phyloP scores from a whole-genome alignment of 768 basidiomycete species.

The Termitomyces sp. region DNA sequence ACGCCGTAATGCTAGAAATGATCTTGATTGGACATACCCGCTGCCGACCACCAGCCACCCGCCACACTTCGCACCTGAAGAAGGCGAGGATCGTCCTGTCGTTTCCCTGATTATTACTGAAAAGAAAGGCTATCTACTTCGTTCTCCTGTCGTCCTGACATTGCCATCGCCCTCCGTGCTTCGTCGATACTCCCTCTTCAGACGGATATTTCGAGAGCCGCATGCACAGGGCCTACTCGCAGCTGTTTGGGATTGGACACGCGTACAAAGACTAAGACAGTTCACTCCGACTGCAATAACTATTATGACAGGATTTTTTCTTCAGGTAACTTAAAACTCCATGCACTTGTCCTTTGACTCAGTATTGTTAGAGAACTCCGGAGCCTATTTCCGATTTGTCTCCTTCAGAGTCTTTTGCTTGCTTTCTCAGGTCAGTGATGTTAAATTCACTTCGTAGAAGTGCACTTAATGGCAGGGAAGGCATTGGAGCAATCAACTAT shows the following conservation, averaged over 20 bases:
- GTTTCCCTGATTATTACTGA: background rate
- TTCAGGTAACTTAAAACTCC: conserved; percentile 5
- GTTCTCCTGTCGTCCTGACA: conserved; percentile 3
- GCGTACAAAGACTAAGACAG: background rate
- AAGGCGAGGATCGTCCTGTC: background rate
- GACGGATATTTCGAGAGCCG: background rate
- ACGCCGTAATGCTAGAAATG: background rate
- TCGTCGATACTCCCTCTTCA: conserved; percentile 5
- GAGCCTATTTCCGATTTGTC: background rate
- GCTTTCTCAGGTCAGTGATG: background rate
- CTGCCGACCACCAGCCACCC: background rate
- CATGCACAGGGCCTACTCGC: conserved; percentile 3
- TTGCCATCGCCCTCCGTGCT: conserved; percentile 10
- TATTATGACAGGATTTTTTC: conserved; percentile 9
- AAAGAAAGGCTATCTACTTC: background rate
- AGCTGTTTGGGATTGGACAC: conserved; percentile 1
- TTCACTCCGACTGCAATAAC: conserved; percentile 9
- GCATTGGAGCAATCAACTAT: background rate
- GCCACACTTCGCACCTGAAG: background rate
- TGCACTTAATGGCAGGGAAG: background rate
- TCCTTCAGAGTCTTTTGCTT: background rate
- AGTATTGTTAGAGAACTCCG: background rate
- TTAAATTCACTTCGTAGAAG: background rate
- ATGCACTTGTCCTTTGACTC: background rate
- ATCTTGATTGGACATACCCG: background rate